Percentiles rank a stretch among this genome's conserved stretches.
Conservation (phyloP, 106 monocot genomes). For the Vanilla planifolia region DNA sequence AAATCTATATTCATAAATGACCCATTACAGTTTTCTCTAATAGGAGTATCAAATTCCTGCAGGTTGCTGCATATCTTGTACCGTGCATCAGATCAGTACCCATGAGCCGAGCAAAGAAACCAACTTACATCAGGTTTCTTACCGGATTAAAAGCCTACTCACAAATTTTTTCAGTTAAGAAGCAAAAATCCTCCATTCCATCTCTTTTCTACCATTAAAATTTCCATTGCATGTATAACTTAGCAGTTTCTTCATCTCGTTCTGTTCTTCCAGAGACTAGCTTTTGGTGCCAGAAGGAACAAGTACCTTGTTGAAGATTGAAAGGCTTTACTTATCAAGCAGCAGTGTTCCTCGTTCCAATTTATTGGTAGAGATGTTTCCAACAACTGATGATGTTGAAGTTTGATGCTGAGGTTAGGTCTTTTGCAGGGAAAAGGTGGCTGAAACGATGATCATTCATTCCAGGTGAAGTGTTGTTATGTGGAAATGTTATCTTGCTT, state of each 20-base stretch:
- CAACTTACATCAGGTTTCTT: conserved; percentile 89
- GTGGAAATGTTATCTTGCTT: no score
- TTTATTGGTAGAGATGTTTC: no score
- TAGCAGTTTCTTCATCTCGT: background rate
- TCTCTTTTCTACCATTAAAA: background rate
- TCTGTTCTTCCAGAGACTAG: conserved; percentile 65
- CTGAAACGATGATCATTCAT: no score
- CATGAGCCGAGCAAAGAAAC: conserved; percentile 50
- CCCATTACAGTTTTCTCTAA: no score
- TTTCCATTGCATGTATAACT: background rate
- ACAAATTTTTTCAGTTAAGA: conserved; percentile 86
- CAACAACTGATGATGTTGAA: no score
- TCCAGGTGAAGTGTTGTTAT: no score
- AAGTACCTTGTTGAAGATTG: conserved; percentile 76
- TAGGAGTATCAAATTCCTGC: conserved; percentile 4
- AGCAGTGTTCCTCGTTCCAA: no score
- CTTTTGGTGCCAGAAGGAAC: conserved; percentile 89
- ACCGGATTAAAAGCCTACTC: conserved; percentile 97
- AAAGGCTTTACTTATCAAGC: no score
- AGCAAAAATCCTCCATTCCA: background rate
- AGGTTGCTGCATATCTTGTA: conserved; percentile 96
- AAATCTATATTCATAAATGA: no score
- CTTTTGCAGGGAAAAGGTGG: no score
- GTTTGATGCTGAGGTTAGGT: no score
- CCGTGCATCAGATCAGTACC: conserved; percentile 67